Percentiles rank a stretch among this genome's conserved stretches.
phyloP scores from a whole-genome alignment of 1,139 yeast species.

The Candida dubliniensis region DNA sequence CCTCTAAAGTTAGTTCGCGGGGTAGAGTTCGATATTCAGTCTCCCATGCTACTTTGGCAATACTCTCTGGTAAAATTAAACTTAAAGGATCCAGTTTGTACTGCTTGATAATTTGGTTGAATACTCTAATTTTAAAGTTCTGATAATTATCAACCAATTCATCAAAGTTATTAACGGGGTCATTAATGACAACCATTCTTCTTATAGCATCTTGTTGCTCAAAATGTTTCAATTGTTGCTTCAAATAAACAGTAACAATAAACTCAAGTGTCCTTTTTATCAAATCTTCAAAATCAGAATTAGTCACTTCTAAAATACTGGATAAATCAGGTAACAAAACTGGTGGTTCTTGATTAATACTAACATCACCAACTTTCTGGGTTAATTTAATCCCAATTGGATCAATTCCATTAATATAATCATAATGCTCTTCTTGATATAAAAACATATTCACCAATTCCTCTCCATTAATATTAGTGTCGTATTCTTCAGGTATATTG shows the following conservation, averaged over 20 bases:
- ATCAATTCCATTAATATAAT: conserved; percentile 27
- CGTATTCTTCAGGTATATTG: conserved; percentile 10
- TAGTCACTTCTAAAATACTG: conserved; percentile 3
- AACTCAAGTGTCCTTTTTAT: conserved; percentile 2
- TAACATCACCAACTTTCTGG: conserved; percentile 5
- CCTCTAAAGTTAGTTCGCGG: conserved; percentile 5
- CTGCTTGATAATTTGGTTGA: conserved; percentile 7
- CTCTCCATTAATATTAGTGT: conserved; percentile 14
- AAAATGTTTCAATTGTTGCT: background rate
- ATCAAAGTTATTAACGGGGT: conserved; percentile 6
- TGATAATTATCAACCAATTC: conserved; percentile 9
- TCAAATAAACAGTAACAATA: conserved; percentile 1
- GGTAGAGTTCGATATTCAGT: conserved; percentile 1
- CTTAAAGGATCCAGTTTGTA: conserved; percentile 9
- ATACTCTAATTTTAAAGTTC: conserved; percentile 3
- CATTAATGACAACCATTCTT: background rate
- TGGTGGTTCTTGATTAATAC: no score
- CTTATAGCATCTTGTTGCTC: background rate
- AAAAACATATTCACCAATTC: conserved; percentile 18
- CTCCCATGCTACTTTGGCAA: conserved; percentile 14
- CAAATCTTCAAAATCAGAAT: conserved; percentile 2
- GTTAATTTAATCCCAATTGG: conserved; percentile 20
- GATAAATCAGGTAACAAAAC: conserved; percentile 1
- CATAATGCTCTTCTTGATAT: conserved; percentile 27
- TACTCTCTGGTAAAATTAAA: conserved; percentile 14